Evolutionary conservation across 2,329 filamentous ascomycete genomes (phyloP).

Genomic region (Ramularia collo-cygni): DNA sequence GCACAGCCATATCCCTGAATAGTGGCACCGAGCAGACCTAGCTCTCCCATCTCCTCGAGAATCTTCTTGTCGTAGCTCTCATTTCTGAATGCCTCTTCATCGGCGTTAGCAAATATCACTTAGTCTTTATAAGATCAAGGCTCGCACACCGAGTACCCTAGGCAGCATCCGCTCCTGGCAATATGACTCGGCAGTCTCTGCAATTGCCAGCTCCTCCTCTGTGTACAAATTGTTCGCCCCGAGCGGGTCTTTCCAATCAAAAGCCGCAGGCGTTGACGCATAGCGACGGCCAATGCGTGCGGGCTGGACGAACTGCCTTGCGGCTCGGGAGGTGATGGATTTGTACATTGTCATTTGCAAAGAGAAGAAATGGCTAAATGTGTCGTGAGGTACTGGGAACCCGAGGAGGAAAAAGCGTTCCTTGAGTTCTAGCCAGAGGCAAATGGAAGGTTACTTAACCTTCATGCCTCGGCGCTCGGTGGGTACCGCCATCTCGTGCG

Average conservation of each 20-base stretch:
- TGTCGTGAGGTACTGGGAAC: too few relatives aligned
- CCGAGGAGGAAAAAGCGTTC: too few relatives aligned
- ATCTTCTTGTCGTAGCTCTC: conserved; percentile 83
- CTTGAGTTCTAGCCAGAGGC: too few relatives aligned
- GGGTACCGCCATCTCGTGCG: too few relatives aligned
- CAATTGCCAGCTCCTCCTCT: conserved; percentile 83
- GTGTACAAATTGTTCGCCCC: conserved; percentile 68
- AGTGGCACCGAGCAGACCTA: conserved; percentile 79
- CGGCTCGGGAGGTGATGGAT: conserved; percentile 34
- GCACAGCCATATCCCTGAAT: conserved; percentile 86
- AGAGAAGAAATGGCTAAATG: too few relatives aligned
- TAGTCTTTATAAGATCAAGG: neutral
- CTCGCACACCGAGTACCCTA: conserved; percentile 65
- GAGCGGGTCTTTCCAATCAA: conserved; percentile 91
- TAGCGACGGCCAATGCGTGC: conserved; percentile 31
- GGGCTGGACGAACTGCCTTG: conserved; percentile 31
- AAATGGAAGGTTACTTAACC: too few relatives aligned
- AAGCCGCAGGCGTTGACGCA: conserved; percentile 44
- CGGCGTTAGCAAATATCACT: conserved; percentile 5
- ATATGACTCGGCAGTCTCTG: conserved; percentile 85
- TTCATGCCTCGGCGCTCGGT: too few relatives aligned
- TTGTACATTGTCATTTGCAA: conserved; percentile 35
- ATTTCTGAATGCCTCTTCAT: conserved; percentile 71
- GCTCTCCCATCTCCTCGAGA: conserved; percentile 82
- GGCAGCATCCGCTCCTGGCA: conserved; percentile 86